Base-by-base conservation (phyloP, 2,329 filamentous ascomycete genomes). In the Cercospora sojina region DNA sequence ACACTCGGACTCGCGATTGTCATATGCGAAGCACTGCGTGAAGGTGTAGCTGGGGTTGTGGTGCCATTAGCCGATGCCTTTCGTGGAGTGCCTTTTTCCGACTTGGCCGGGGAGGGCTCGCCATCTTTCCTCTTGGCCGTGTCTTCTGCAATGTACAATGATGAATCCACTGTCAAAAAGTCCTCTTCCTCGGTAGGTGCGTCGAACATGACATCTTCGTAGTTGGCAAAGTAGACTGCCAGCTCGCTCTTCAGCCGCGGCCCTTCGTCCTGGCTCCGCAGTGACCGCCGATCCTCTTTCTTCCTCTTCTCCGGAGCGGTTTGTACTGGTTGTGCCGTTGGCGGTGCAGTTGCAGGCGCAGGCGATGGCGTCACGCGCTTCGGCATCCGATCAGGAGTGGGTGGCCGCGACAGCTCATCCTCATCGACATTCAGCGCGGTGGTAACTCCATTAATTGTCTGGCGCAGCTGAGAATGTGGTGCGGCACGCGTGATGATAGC, bases 191-290 rank as follows among this genome's bases (percentile, higher is more conserved):
- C 90, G 73, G 90, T 90, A 43, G 89, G 87, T 69, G 92, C 89
- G 76, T 96, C 91, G 69, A 91, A 93, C 80, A 98, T 92, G 71
- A 97, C 87, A 77, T 96, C 92, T 79, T 97, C 93, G 79, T 97
- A 98, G 75, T 96, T 93, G 61, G 91, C 89, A 76, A 98, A 97
- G 80, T 97, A 98, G 57, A 88, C 86, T 41, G 93, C 90, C 68
- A 98, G 84, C 76, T 97, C 93, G 80, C 93, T 97, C 84, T 96
- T 97, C 80, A 93, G 90, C 72, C 92, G 86, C 60, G 90, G 90
- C 10, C 90, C 91, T 74, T 86, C 86, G 76, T 96, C 92, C 74
- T 96, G 91, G 61, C 92, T 96, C 69, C 94, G 87, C 77, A 97
- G 82, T 76, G 92, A 94, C 74, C 93, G 82, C 77, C 87, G 90